Base-by-base conservation (phyloP, 2,329 filamentous ascomycete genomes). In the Paecilomyces niveus region DNA sequence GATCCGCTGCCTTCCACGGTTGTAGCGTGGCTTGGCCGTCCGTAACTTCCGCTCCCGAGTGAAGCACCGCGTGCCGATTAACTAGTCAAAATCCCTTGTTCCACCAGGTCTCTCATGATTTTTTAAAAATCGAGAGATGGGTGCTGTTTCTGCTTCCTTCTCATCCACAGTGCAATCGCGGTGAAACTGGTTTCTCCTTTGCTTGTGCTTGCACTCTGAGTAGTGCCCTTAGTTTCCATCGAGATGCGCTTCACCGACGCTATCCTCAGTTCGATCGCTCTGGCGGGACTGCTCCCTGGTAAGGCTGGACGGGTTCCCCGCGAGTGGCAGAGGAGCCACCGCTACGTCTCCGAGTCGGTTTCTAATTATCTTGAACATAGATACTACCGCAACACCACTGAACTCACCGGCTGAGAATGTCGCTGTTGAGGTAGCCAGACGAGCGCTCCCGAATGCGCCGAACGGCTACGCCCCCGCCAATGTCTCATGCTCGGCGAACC, bases 391-490 rank as follows among this genome's bases (percentile, higher is more conserved):
- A 11, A 29, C 50, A 6, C 50, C 50, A 24, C 10, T 24, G 50
- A 13, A 29, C 11, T 52, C 50, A 1, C 15, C 15, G 35, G 32
- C 32, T 10, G 32, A 22, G 13, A 22, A 55, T 39, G 24, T 24
- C 9, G 29, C 24, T 31, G 21, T 56, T 50, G 29, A 50, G 18
- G 18, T 62, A 15, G 18, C 62, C 21, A 55, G 67, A 56, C 76
- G 80, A 51, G 79, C 80, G 2, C 65, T 81, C 0, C 80, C 83
- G 1, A 80, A 85, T 66, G 80, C 83, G 45, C 80, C 86, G 4
- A 79, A 89, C 67, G 84, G 85, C 61, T 97, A 97, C 72, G 83
- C 85, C 1, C 92, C 92, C 0, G 76, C 80, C 33, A 70, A 76
- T 5, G 87, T 89, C 50, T 72, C 82, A 62, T 96, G 92, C 68